phyloP scores from a whole-genome alignment of 768 basidiomycete species.

The Xerocomus brunneocitrinus region DNA sequence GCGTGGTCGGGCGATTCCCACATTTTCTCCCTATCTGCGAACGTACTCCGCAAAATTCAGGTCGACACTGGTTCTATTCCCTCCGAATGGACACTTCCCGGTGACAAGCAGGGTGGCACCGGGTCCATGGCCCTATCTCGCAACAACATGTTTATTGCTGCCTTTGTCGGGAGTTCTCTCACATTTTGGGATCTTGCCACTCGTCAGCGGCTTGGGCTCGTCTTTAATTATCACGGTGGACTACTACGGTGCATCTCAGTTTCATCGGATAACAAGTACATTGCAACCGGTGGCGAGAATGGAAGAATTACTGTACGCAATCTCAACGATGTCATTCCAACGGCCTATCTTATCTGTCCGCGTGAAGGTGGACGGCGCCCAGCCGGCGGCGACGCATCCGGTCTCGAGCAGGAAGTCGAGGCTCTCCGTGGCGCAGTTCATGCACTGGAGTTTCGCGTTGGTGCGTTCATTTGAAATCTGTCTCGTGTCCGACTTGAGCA shows the following conservation, averaged over 20 bases:
- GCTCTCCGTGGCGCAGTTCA: neutral
- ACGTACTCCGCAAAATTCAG: neutral
- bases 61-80: neutral
- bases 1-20: neutral
- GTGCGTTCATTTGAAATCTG: neutral
- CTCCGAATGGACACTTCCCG: neutral
- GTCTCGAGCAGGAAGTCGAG: neutral
- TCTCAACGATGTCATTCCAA: neutral
- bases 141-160: neutral
- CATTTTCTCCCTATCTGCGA: neutral
- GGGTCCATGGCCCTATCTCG: neutral
- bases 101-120: neutral
- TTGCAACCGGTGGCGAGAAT: neutral
- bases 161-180: neutral
- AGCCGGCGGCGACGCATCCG: too few species aligned
- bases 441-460: neutral
- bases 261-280: neutral
- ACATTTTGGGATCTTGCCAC: neutral
- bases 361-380: neutral
- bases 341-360: neutral
- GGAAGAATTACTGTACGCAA: neutral
- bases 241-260: neutral
- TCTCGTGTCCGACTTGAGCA: too few species aligned
- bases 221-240: neutral
- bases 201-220: neutral